Conservation (phyloP, 441 rosid species). For the Adansonia gregorii region DNA sequence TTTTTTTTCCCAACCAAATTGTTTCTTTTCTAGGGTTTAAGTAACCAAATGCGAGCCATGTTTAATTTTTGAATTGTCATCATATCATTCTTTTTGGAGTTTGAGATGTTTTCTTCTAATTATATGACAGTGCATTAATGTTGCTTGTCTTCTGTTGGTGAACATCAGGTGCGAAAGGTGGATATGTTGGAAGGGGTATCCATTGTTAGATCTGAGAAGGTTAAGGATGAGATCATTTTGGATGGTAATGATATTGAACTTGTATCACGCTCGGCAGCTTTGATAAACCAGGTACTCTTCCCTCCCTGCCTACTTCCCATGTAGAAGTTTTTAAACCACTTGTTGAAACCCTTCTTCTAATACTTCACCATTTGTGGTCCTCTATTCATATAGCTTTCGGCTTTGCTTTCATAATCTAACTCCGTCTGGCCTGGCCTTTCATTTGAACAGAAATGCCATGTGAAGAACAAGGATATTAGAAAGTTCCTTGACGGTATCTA, state of each 20-base stretch:
- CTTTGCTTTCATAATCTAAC: background rate
- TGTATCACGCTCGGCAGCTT: constrained; percentile 76
- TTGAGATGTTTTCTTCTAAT: no score
- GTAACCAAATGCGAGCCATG: background rate
- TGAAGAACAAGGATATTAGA: constrained; percentile 84
- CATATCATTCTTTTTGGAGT: background rate
- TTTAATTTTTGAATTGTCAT: background rate
- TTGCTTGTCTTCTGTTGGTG: background rate
- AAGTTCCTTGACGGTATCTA: constrained; percentile 83
- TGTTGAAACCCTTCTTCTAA: background rate
- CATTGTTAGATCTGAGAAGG: constrained; percentile 76
- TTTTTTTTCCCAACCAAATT: background rate
- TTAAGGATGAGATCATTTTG: constrained; percentile 73
- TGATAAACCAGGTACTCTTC: constrained; percentile 67
- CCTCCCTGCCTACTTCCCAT: background rate
- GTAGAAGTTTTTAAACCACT: background rate
- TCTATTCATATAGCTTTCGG: background rate
- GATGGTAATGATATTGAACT: constrained; percentile 78
- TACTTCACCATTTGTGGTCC: background rate
- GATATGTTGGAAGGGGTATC: constrained; percentile 83
- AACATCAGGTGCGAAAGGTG: constrained; percentile 76
- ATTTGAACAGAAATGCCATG: constrained; percentile 78
- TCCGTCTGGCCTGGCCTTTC: background rate
- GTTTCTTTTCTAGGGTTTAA: background rate
- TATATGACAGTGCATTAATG: background rate